A percentile compares a stretch with the other conserved stretches of the same genome.
Conservation (phyloP, 352 stramenopile genomes). For the Globisporangium echinulatum region DNA sequence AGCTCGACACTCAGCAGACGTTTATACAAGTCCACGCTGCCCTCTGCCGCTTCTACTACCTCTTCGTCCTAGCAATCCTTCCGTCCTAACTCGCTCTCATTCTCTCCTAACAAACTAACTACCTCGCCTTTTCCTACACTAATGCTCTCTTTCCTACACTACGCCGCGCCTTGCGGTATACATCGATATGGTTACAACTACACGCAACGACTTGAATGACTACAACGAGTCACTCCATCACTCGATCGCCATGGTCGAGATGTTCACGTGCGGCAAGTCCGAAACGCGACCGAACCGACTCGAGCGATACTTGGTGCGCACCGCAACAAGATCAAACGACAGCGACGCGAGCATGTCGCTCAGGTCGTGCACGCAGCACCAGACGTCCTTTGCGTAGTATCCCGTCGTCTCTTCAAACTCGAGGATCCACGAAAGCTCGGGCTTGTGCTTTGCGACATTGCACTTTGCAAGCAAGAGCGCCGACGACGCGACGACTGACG, state of each 20-base stretch:
- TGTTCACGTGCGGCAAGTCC: conserved; percentile 14
- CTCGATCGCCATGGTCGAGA: conserved; percentile 12
- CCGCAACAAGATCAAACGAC: conserved; percentile 31
- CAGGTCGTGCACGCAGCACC: conserved; percentile 31
- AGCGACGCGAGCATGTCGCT: conserved; percentile 28
- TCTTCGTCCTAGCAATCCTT: neutral
- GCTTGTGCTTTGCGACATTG: conserved; percentile 34
- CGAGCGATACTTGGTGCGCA: conserved; percentile 37
- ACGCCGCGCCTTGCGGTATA: neutral
- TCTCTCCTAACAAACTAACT: neutral
- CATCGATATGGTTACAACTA: conserved; percentile 10
- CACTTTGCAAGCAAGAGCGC: conserved; percentile 44
- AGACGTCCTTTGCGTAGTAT: conserved; percentile 31
- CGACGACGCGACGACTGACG: conserved; percentile 40
- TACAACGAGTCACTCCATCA: conserved; percentile 1
- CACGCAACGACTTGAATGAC: neutral
- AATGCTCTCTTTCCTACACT: neutral
- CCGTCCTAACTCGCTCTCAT: neutral
- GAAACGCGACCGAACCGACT: conserved; percentile 12
- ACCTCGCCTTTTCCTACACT: neutral
- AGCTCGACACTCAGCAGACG: neutral
- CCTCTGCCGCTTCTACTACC: neutral
- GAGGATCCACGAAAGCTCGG: conserved; percentile 36
- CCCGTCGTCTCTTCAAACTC: conserved; percentile 42
- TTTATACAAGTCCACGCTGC: conserved; percentile 1